Evolutionary conservation across 2,329 filamentous ascomycete genomes (phyloP).

Genomic region (Fusarium proliferatum): DNA sequence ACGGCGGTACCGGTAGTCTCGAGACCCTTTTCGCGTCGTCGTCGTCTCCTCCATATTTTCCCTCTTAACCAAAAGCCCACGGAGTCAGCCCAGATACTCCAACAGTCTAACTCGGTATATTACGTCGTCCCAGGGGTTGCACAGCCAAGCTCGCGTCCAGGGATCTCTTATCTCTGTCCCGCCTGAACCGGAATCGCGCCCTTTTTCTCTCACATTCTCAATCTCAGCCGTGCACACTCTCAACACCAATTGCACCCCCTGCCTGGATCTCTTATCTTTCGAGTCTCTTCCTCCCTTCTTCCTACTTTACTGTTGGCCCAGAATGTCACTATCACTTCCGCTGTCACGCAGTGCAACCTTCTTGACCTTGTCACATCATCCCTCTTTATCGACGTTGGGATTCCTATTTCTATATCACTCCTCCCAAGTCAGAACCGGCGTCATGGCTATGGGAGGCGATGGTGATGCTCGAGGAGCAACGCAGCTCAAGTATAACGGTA

Average conservation of each 20-base stretch:
- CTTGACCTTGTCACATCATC: constrained; percentile 5
- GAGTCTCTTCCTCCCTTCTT: constrained; percentile 1
- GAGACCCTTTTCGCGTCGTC: neutral
- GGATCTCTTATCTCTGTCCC: constrained; percentile 31
- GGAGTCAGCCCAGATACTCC: neutral
- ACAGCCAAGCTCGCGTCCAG: constrained; percentile 13
- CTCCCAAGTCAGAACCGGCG: constrained; percentile 25
- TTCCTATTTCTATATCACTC: constrained; percentile 36
- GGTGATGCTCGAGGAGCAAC: constrained; percentile 58
- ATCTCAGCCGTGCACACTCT: constrained; percentile 6
- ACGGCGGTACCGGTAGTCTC: constrained; percentile 1
- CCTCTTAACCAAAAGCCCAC: constrained; percentile 3
- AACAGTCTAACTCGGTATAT: neutral
- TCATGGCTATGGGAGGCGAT: constrained; percentile 41
- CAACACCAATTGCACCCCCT: constrained; percentile 20
- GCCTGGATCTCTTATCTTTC: constrained; percentile 27
- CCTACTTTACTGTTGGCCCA: constrained; percentile 15
- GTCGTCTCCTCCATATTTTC: neutral
- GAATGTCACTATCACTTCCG: constrained; percentile 11
- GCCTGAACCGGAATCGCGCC: constrained; percentile 9
- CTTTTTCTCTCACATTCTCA: constrained; percentile 3
- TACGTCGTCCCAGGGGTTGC: constrained; percentile 6
- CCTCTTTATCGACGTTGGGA: constrained; percentile 6
- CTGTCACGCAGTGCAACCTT: constrained; percentile 13
- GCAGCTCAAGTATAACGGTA: constrained; percentile 71